Base-by-base conservation (phyloP, 345 rosid species). In the Corymbia maculata region DNA sequence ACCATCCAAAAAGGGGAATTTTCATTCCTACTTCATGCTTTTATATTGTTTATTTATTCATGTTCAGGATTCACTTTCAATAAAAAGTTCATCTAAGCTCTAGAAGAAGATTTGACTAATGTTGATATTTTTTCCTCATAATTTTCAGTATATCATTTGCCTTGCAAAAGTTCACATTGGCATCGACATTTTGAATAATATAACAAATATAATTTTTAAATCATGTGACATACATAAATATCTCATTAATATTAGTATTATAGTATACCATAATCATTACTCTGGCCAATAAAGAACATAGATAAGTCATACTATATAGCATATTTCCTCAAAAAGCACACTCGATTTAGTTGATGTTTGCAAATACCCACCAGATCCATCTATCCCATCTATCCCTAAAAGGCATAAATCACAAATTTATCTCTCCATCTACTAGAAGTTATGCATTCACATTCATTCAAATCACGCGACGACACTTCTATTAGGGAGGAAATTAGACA, bases 161-260 rank as follows among this genome's bases (percentile, higher is more conserved):
- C 66, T 26, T 26, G 66, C 3, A 1, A 59, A 59, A 59, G 14
- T 59, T 59, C 14, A 1, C 0, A 0, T 59, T 3, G 1, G 13
- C 0, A 0, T 13, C 0, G 5, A 26, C 66, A 59, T 24, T 59
- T 24, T 24, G 15, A 59, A 26, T 10, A 10, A 26, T 24, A 59
- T 59, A 59, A 59, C 7, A 26, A 0, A 24, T 59, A 59, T 0
- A 59, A 26, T 59, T 26, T 24, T 59, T 24, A 26, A 24, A 30
- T 13, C 7, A 24, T 24, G 26, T 13, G 10, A 0, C 28, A 22
- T 55, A 55, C 0, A 22, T 26, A 55, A 0, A 55, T 4, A 28
- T n/a, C 17, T n/a, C 1, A 16, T 6, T 28, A 0, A 4, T n/a
- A 64, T 0, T 13, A 28, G 0, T n/a, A n/a, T n/a, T n/a, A n/a